phyloP scores from a whole-genome alignment of 2,329 filamentous ascomycete species.

The Diaporthe destruens region DNA sequence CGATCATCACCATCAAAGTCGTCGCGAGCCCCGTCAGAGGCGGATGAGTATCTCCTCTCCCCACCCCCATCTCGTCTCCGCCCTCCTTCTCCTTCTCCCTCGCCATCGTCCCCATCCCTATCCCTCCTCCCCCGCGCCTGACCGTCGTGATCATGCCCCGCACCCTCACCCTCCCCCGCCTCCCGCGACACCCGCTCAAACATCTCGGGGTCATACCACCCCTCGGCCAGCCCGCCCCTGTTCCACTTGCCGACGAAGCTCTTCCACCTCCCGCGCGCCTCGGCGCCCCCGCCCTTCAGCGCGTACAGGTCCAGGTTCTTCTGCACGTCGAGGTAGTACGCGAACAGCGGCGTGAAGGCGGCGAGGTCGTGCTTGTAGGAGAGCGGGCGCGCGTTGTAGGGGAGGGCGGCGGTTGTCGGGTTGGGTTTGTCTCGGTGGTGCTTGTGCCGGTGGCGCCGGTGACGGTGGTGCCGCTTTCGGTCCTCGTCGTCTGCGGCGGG shows the following conservation, averaged over 20 bases:
- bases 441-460: background rate
- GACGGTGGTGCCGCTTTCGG: background rate
- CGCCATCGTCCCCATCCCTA: constrained; percentile 47
- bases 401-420: constrained; percentile 59
- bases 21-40: constrained; percentile 31
- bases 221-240: constrained; percentile 84
- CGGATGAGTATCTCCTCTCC: background rate
- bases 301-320: constrained; percentile 79
- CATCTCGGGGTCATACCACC: constrained; percentile 91
- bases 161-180: background rate
- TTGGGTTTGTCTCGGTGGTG: constrained; percentile 17
- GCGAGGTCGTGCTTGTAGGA: constrained; percentile 74
- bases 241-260: constrained; percentile 96
- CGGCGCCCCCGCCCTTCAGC: constrained; percentile 67
- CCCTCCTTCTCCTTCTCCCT: constrained; percentile 5
- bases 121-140: constrained; percentile 50
- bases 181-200: constrained; percentile 54
- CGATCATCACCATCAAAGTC: background rate
- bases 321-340: constrained; percentile 88
- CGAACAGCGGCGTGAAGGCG: constrained; percentile 78
- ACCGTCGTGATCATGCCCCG: background rate
- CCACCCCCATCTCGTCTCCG: constrained; percentile 12
- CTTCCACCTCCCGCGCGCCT: constrained; percentile 89
- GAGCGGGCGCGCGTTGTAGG: constrained; percentile 74
- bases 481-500: constrained; percentile 5